Evolutionary conservation across 2,329 filamentous ascomycete genomes (phyloP), one percentile per base, ranked within the genome.

Genomic region (Pyrenophora teres): DNA sequence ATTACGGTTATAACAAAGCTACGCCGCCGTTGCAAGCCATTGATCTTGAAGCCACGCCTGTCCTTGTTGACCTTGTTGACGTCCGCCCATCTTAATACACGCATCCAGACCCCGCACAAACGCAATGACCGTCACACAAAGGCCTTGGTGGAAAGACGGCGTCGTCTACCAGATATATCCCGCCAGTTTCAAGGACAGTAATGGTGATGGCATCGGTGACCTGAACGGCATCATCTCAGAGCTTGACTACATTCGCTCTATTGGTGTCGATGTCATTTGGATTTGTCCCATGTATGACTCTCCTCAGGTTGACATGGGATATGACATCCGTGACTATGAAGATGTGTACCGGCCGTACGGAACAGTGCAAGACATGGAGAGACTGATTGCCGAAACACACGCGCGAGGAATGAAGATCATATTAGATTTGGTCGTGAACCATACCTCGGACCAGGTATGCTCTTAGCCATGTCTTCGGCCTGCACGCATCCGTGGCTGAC

Each of bases 121-220:
- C 45, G 30, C 31, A 27, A 72, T 72, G 69, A 72, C 67, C 15
- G 57, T 71, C 48, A 48, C 59, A 27, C 60, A 66, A 47, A 65
- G 67, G 44, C 66, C 66, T 62, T 86, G 83, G 83, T 86, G 83
- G 83, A 84, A 85, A 59, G 81, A 85, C 65, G 79, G 77, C 43
- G 77, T 80, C 8, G 81, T 85, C 18, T 86, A 86, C 64, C 82
- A 86, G 57, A 80, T 86, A 55, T 86, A 85, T 64, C 82, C 83
- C 2, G 79, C 83, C n/a, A 83, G 80, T 21, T 86, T 85, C 73
- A 79, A 83, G 56, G 83, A 85, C 65, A 80, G 79, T 36, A 83
- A 80, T 16, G 80, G 79, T 35, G 78, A 81, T 50, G 83, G 83
- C 4, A 70, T 79, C 40, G 83, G 83, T 35, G 82, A 85, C 54